phyloP scores from a whole-genome alignment of 1,284 basidiomycete species.

The Irpex sp. region DNA sequence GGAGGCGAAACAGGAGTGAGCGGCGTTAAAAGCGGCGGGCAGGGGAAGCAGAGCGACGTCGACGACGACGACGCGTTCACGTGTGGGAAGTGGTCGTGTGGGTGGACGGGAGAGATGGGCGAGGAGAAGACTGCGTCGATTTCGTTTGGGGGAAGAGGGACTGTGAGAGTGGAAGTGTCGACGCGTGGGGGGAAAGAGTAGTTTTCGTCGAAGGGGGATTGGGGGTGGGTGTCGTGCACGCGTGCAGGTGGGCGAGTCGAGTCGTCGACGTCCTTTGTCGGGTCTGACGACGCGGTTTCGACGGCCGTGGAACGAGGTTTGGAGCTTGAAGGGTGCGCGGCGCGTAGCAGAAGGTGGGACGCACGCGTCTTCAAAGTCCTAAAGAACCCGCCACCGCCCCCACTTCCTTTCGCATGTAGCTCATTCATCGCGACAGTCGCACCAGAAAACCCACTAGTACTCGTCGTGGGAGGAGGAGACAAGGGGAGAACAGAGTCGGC shows the following conservation, averaged over 20 bases:
- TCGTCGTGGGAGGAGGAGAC: background rate
- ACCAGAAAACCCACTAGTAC: background rate
- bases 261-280: background rate
- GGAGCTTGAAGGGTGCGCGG: background rate
- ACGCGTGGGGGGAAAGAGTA: background rate
- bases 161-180: too few relatives aligned
- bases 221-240: too few relatives aligned
- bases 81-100: background rate
- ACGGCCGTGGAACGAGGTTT: too few relatives aligned
- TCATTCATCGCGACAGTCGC: background rate
- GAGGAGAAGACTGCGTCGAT: background rate
- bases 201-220: background rate
- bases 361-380: constrained; percentile 10
- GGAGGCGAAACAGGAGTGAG: background rate
- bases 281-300: background rate
- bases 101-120: background rate
- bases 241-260: background rate
- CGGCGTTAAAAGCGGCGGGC: background rate
- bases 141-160: background rate
- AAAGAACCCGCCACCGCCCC: background rate
- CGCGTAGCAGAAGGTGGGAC: constrained; percentile 10
- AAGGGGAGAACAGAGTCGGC: background rate
- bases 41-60: background rate
- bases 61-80: background rate
- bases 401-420: background rate